These are phyloP conservation scores for Achlya hypogyna DNA, from an alignment of 352 stramenopile genomes.

Conservation along the genomic window DNA sequence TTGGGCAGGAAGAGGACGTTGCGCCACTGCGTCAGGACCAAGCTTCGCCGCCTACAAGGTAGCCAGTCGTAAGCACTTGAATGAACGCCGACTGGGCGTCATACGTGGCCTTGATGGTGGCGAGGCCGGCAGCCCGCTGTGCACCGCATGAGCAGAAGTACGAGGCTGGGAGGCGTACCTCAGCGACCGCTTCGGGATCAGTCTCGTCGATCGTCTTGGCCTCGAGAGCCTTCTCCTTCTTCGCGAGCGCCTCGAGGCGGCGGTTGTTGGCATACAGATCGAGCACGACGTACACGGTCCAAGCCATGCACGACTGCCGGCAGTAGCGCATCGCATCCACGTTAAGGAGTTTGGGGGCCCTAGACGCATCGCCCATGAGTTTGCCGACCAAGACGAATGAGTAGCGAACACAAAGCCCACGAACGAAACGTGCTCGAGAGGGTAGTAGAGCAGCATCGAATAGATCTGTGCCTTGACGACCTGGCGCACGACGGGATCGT, in stretches of 20 bases:
- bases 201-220: constrained; percentile 30
- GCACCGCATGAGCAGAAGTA: background rate
- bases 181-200: constrained; percentile 24
- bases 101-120: constrained; percentile 27
- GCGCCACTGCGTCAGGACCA: constrained; percentile 35
- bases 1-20: constrained; percentile 75
- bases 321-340: constrained; percentile 63
- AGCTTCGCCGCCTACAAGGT: background rate
- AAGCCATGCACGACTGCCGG: constrained; percentile 58
- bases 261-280: constrained; percentile 72
- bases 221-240: constrained; percentile 45
- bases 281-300: constrained; percentile 63
- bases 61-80: too few relatives aligned
- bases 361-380: constrained; percentile 19
- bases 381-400: background rate
- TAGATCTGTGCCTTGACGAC: constrained; percentile 60
- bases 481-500: constrained; percentile 45
- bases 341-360: constrained; percentile 61
- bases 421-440: constrained; percentile 77
- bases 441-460: constrained; percentile 81
- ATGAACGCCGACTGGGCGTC: too few relatives aligned
- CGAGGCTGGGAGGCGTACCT: constrained; percentile 24
- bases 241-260: constrained; percentile 49
- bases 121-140: constrained; percentile 34
- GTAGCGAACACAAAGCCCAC: constrained; percentile 63